Base-by-base conservation (phyloP, 192 early-diverging fungal genomes). In the Haplosporangium gracile region DNA sequence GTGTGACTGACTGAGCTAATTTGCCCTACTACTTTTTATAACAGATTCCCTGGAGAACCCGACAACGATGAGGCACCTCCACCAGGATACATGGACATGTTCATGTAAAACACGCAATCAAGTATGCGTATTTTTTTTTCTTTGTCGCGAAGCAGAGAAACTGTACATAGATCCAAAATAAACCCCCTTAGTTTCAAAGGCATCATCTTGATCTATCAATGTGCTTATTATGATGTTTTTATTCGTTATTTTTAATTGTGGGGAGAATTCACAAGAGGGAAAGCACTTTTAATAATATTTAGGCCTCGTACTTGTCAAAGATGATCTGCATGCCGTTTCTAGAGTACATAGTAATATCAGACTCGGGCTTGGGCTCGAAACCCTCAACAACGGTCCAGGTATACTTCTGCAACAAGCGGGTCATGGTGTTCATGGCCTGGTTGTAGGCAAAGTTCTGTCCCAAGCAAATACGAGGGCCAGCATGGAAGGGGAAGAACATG, bases 21-120 rank as follows among this genome's bases (percentile, higher is more conserved):
- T 71, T 87, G 24, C 40, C 24, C 24, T 74, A n/a, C 72, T 43
- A 26, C 80, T 70, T 34, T 75, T 60, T 47, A 75, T 24, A 40
- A 60, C 74, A 77, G 68, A 55, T 89, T 87, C 70, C 89, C 91
- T 43, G 94, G 94, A 57, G 95, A 94, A 26, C 94, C 95, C 5
- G 94, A 96, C 75, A 94, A 93, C 72, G 95, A 96, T 87, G 94
- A 96, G 32, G 82, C 94, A 3, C 91, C 92, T 45, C 95, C 95
- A 34, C 95, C 95, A 42, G 93, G 91, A 40, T 92, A 89, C 65
- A 89, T 86, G 80, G 89, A 90, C 77, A 92, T 92, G 91, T 92
- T 89, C 75, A 88, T 89, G 88, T 92, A 88, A 47, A 5, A 26
- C 55, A 11, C 7, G 0, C 29, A 29, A 9, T 13, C 43, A 45